These are phyloP conservation scores for Odontarrhena argentea DNA, from an alignment of 345 rosid genomes.

Conservation along the genomic window DNA sequence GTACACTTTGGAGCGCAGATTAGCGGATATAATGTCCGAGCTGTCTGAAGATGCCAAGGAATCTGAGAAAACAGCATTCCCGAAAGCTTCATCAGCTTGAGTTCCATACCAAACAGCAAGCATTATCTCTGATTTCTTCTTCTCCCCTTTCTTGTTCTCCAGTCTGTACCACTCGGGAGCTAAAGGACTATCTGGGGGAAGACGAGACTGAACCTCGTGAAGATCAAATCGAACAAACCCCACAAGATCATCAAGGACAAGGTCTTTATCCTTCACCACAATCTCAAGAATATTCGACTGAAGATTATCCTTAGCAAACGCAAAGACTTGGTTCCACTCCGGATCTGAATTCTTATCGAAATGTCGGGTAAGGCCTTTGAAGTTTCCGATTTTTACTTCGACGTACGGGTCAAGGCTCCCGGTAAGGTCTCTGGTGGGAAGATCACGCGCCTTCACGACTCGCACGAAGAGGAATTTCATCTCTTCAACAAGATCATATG, in stretches of 20 bases:
- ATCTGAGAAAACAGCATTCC: conserved; percentile 86
- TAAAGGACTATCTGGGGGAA: conserved; percentile 91
- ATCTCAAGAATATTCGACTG: conserved; percentile 72
- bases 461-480: conserved; percentile 84
- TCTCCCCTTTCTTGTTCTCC: conserved; percentile 58
- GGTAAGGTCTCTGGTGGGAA: conserved; percentile 70
- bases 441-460: conserved; percentile 90
- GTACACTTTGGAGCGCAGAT: conserved; percentile 85
- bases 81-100: conserved; percentile 93
- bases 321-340: conserved; percentile 95
- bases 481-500: conserved; percentile 95
- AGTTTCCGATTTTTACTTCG: conserved; percentile 85
- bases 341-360: conserved; percentile 74
- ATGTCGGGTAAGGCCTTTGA: conserved; percentile 67
- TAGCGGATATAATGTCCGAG: conserved; percentile 46
- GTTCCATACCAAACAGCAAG: conserved; percentile 98
- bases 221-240: conserved; percentile 68
- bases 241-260: conserved; percentile 69
- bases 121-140: conserved; percentile 80
- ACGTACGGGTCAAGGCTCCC: conserved; percentile 93
- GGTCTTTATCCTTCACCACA: conserved; percentile 77
- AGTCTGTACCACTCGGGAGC: conserved; percentile 96
- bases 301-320: conserved; percentile 66
- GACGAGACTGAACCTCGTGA: conserved; percentile 67
- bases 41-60: conserved; percentile 54